These are phyloP conservation scores for Lasiodiplodia hormozganensis DNA, from an alignment of 2,329 filamentous ascomycete species.

Conservation along the genomic window DNA sequence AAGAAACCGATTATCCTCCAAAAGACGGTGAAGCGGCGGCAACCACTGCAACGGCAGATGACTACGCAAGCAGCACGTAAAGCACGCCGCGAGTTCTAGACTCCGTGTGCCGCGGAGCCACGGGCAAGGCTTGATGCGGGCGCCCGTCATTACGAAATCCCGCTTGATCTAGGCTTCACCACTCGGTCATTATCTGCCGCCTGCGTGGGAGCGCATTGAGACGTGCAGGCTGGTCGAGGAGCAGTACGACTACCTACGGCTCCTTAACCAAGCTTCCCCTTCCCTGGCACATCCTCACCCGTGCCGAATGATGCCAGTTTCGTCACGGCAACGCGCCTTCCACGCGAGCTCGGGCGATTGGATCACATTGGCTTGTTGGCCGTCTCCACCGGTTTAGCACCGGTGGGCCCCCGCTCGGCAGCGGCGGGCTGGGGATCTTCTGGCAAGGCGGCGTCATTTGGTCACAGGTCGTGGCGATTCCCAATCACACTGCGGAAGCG, in stretches of 20 bases:
- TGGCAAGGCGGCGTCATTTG: slow-evolving; percentile 25
- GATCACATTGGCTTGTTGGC: slow-evolving; percentile 21
- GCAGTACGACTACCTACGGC: background rate
- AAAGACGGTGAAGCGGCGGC: slow-evolving; percentile 27
- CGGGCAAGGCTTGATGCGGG: slow-evolving; percentile 11
- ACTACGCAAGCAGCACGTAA: slow-evolving; percentile 9
- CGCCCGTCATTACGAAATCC: slow-evolving; percentile 22
- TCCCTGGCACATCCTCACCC: slow-evolving; percentile 13
- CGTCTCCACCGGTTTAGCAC: slow-evolving; percentile 20
- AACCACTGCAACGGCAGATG: slow-evolving; percentile 8
- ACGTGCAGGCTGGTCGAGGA: slow-evolving; percentile 6
- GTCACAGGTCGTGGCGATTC: slow-evolving; percentile 15
- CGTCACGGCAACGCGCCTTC: slow-evolving; percentile 5
- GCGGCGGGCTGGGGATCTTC: slow-evolving; percentile 26
- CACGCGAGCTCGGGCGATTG: slow-evolving; percentile 21
- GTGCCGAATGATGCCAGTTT: background rate
- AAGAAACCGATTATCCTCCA: background rate
- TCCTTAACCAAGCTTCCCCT: slow-evolving; percentile 1
- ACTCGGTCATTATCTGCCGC: slow-evolving; percentile 22
- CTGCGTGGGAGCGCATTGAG: slow-evolving; percentile 18
- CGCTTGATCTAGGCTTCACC: slow-evolving; percentile 14
- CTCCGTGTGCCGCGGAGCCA: slow-evolving; percentile 2
- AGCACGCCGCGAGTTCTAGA: slow-evolving; percentile 20
- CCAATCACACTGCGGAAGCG: slow-evolving; percentile 27
- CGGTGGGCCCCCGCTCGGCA: slow-evolving; percentile 25